These are phyloP conservation scores for Acacia acuminata DNA, from an alignment of 306 rosid genomes.

Conservation along the genomic window DNA sequence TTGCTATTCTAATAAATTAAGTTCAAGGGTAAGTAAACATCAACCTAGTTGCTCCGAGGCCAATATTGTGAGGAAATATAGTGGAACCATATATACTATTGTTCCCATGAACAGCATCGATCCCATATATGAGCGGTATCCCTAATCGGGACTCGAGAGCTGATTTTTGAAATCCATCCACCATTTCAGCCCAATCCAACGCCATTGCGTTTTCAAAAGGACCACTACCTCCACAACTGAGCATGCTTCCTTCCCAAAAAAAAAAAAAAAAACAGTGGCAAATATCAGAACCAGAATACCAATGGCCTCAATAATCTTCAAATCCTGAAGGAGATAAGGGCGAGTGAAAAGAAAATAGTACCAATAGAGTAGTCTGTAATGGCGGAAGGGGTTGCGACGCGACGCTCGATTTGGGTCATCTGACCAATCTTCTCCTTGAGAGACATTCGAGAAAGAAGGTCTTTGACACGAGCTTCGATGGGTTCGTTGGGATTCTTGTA, in stretches of 20 bases:
- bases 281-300: slow-evolving; percentile 1
- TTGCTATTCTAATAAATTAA: neutral
- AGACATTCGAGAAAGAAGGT: slow-evolving; percentile 86
- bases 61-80: slow-evolving; percentile 80
- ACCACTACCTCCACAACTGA: slow-evolving; percentile 71
- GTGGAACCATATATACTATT: slow-evolving; percentile 79
- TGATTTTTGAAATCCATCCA: slow-evolving; percentile 64
- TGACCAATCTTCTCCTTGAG: slow-evolving; percentile 75
- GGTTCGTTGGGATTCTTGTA: slow-evolving; percentile 56
- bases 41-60: slow-evolving; percentile 87
- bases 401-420: slow-evolving; percentile 84
- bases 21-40: slow-evolving; percentile 4
- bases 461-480: slow-evolving; percentile 74
- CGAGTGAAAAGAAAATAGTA: slow-evolving; percentile 13
- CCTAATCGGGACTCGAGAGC: slow-evolving; percentile 73
- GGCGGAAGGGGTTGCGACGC: slow-evolving; percentile 56
- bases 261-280: neutral
- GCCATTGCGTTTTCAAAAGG: slow-evolving; percentile 71
- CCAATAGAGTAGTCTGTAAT: slow-evolving; percentile 58
- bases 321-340: neutral
- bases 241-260: slow-evolving; percentile 68
- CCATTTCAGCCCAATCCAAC: slow-evolving; percentile 90
- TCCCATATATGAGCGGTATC: slow-evolving; percentile 78
- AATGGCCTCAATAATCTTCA: no score
- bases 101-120: slow-evolving; percentile 90